Base-by-base conservation (phyloP, 768 basidiomycete species). In the Rhodotorula diobovata region DNA sequence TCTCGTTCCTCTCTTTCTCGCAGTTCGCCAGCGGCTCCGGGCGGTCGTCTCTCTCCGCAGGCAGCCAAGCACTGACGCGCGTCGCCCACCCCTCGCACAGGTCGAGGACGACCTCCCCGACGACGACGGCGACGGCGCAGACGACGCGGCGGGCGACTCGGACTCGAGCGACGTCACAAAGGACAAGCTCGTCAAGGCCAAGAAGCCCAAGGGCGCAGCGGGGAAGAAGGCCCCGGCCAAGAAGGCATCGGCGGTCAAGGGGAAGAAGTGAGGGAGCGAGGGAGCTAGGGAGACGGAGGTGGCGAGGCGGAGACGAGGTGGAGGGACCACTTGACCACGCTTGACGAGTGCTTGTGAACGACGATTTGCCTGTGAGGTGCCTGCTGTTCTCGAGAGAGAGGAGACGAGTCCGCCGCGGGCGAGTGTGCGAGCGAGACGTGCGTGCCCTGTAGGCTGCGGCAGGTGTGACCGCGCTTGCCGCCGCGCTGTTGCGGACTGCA, bases 131-230 rank as follows among this genome's bases (percentile, higher is more conserved):
- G 46, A 64, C 32, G 66, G 30, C 25, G 55, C 41, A 18, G 56
- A 45, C 30, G 46, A 64, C 32, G 66, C n/a, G 21, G 55, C 41
- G 41, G 41, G 3, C 61, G 63, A 57, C 11, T 64, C 57, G 20
- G 85, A 78, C 82, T 61, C 41, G 28, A 34, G 45, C 25, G 62
- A 61, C 50, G 51, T 71, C 32, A 53, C 51, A n/a, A 69, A 72
- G 58, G 71, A 71, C 71, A 66, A 69, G 61, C 35, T 72, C 21
- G 63, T 75, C 71, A 74, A 70, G 75, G 85, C 85, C 35, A 85
- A 73, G 61, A 51, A 50, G 30, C 25, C 56, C 5, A 71, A 68
- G 71, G 57, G 39, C 16, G 57, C 57, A 28, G 56, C 56, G 34
- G 56, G 37, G 23, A 59, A 59, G 41, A 59, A 59, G n/a, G 41